Base-by-base conservation (phyloP, 83 land plant genomes). In the Diphasiastrum complanatum region DNA sequence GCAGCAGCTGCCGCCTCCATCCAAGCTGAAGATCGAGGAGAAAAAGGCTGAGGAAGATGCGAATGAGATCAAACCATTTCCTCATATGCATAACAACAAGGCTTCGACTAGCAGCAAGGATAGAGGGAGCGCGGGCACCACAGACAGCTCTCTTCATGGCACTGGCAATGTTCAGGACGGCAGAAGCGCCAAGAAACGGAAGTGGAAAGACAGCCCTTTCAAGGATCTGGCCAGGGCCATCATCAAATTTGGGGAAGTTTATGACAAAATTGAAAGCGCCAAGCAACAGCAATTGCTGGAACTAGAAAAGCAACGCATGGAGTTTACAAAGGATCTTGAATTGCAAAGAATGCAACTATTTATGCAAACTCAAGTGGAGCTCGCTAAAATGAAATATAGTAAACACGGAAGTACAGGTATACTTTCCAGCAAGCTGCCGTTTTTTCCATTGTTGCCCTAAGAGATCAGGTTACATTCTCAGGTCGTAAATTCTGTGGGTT, bases 301-400 rank as follows among this genome's bases (percentile, higher is more conserved):
- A 10, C 59, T 55, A 11, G 59, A 55, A 1, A 24, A 27, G 59
- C 59, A 55, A 19, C 34, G 59, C 18, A 55, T 55, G 59, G 59
- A 55, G 59, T 55, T 55, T 55, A 55, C 59, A 0, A 55, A 55
- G 59, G 59, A 55, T 32, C 59, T 55, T 14, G 59, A 55, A 35
- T 35, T 55, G 16, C 59, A 55, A 27, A 55, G 59, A 30, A 55
- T 55, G 59, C 59, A 55, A 35, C 59, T 55, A 8, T 55, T 55
- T 27, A 32, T 55, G 59, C 59, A 55, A 19, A 55, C 35, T n/a
- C 59, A 55, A 30, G 59, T 55, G 34, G 59, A 55, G 59, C 59
- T 55, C 11, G 59, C 59, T 35, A 55, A 55, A 35, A 27, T 55
- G 59, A 55, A 55, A 35, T 35, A 55, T 12, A 27, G 59, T 11